These are phyloP conservation scores for Trichoderma gamsii DNA, from an alignment of 495 filamentous ascomycete genomes.

Conservation along the genomic window DNA sequence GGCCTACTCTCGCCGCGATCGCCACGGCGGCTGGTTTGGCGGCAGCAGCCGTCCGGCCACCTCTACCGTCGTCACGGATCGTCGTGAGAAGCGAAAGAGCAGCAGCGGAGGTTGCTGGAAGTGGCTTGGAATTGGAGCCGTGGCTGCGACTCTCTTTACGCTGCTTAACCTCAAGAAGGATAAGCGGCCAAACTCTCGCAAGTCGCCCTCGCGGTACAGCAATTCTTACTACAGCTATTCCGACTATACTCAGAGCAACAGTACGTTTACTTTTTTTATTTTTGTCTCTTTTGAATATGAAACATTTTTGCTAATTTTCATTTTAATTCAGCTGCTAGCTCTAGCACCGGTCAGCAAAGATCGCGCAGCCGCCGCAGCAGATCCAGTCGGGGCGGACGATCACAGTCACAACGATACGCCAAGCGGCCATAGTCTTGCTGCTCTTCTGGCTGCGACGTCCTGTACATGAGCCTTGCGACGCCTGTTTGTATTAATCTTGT, in stretches of 20 bases:
- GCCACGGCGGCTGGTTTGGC: slow-evolving; percentile 62
- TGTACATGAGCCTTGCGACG: neutral
- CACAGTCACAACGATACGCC: neutral
- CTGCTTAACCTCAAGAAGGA: slow-evolving; percentile 70
- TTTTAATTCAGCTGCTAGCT: slow-evolving; percentile 36
- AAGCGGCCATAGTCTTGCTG: slow-evolving; percentile 1
- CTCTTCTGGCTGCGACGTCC: neutral
- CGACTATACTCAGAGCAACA: slow-evolving; percentile 41
- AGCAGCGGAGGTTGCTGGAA: slow-evolving; percentile 32
- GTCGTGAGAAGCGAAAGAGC: slow-evolving; percentile 47
- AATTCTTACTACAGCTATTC: slow-evolving; percentile 44
- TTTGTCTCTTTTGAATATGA: slow-evolving; percentile 16
- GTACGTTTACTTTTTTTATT: slow-evolving; percentile 33
- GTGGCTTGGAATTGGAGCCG: slow-evolving; percentile 54
- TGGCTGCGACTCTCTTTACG: slow-evolving; percentile 60
- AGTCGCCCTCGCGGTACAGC: slow-evolving; percentile 43
- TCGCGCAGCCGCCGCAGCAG: slow-evolving; percentile 22
- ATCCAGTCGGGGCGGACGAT: neutral
- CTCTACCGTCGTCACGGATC: slow-evolving; percentile 43
- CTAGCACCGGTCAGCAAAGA: slow-evolving; percentile 34
- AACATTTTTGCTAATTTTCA: neutral
- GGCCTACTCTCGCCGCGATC: slow-evolving; percentile 29
- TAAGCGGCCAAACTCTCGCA: slow-evolving; percentile 38
- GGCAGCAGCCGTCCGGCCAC: slow-evolving; percentile 31
- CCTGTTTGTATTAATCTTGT: neutral